phyloP scores from a whole-genome alignment of 2,329 filamentous ascomycete species.

The Penicillium sp. region DNA sequence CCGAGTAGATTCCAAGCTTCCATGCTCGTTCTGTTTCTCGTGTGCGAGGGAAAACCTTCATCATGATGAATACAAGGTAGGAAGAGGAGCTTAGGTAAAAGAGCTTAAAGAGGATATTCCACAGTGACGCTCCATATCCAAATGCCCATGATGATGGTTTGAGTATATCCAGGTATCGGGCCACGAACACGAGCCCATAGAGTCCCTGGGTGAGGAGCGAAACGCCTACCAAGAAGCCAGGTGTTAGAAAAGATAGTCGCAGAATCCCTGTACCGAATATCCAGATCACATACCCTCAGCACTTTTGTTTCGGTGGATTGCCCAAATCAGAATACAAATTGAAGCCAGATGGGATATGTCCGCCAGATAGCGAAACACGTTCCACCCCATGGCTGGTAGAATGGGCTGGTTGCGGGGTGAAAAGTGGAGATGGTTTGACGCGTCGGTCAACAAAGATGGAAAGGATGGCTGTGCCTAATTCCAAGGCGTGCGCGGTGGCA shows the following conservation, averaged over 20 bases:
- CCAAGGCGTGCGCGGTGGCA: background rate
- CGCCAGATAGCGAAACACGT: conserved; percentile 72
- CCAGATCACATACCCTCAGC: conserved; percentile 65
- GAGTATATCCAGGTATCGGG: conserved; percentile 85
- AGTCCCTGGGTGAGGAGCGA: conserved; percentile 86
- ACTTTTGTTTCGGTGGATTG: conserved; percentile 84
- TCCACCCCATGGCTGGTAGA: conserved; percentile 23
- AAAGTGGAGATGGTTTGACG: background rate
- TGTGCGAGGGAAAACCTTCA: conserved; percentile 81
- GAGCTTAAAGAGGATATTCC: conserved; percentile 71
- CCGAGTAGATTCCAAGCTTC: conserved; percentile 75
- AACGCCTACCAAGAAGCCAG: conserved; percentile 59
- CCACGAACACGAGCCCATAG: conserved; percentile 82
- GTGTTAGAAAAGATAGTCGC: background rate
- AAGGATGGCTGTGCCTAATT: no score
- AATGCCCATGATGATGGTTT: conserved; percentile 29
- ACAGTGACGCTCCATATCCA: conserved; percentile 6
- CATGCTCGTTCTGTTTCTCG: conserved; percentile 89
- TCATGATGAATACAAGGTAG: conserved; percentile 87
- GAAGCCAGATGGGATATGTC: conserved; percentile 83
- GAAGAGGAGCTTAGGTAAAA: conserved; percentile 83
- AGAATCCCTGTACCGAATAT: background rate
- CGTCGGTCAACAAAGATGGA: background rate
- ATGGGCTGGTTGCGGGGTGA: background rate
- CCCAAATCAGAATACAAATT: conserved; percentile 86